phyloP scores from a whole-genome alignment of 2,329 filamentous ascomycete species.

The Trichoderma endophyticum region DNA sequence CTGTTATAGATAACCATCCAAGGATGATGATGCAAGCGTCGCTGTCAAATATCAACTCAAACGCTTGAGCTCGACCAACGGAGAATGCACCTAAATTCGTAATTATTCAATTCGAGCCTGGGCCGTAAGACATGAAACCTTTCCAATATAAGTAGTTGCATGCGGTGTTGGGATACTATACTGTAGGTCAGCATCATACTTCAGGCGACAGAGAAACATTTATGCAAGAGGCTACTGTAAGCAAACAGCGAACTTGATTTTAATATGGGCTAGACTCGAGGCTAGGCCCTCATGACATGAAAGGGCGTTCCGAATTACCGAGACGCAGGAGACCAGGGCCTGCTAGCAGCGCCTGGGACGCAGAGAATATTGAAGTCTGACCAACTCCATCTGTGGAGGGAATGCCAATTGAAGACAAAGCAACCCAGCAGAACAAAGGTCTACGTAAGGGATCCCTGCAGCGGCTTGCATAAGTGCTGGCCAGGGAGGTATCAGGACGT shows the following conservation, averaged over 20 bases:
- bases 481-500: background rate
- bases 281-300: background rate
- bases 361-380: background rate
- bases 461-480: constrained; percentile 6
- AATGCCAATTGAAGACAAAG: background rate
- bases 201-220: background rate
- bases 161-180: background rate
- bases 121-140: background rate
- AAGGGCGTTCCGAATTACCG: background rate
- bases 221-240: background rate
- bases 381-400: background rate
- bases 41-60: background rate
- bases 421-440: background rate
- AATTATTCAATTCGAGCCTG: background rate
- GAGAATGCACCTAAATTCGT: background rate
- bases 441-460: background rate
- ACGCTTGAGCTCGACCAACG: background rate
- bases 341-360: background rate
- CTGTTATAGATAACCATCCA: background rate
- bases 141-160: background rate
- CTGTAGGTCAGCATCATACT: background rate
- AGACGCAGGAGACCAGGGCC: background rate
- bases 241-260: background rate
- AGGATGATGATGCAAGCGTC: background rate
- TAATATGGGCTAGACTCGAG: background rate